Percentiles rank a stretch among this genome's conserved stretches.
These are phyloP conservation scores for Cladosporium oxysporum DNA, from an alignment of 2,329 filamentous ascomycete species.

Conservation along the genomic window DNA sequence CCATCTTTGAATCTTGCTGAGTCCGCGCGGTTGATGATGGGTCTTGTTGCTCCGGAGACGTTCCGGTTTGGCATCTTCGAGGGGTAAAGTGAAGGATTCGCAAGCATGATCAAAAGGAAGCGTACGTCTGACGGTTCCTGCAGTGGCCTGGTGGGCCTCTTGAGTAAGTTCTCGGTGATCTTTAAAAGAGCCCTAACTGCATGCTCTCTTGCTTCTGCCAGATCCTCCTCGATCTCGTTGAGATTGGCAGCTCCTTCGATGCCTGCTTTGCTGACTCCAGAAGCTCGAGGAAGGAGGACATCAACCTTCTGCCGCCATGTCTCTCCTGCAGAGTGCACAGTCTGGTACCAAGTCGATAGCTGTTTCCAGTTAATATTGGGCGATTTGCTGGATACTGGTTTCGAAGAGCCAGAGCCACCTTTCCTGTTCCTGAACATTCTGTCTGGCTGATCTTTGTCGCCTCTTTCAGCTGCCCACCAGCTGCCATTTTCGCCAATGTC, in stretches of 20 bases:
- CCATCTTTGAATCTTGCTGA: constrained; percentile 1
- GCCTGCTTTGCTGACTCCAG: constrained; percentile 35
- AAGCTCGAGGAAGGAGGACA: constrained; percentile 27
- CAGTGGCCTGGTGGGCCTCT: constrained; percentile 72
- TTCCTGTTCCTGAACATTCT: constrained; percentile 33
- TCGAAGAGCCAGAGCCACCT: constrained; percentile 31
- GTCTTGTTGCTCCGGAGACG: background rate
- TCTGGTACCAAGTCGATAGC: constrained; percentile 72
- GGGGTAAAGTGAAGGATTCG: constrained; percentile 74
- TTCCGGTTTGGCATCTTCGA: constrained; percentile 19
- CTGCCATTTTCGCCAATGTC: constrained; percentile 78
- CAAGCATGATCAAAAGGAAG: constrained; percentile 75
- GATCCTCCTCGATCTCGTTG: constrained; percentile 52
- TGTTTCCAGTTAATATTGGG: constrained; percentile 75
- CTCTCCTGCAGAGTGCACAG: constrained; percentile 66
- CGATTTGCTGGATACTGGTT: constrained; percentile 58
- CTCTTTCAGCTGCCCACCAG: constrained; percentile 71
- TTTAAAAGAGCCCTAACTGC: constrained; percentile 71
- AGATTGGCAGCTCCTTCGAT: constrained; percentile 49
- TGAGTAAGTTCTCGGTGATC: constrained; percentile 75
- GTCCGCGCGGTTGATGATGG: constrained; percentile 6
- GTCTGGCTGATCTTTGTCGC: constrained; percentile 32
- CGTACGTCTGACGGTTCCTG: constrained; percentile 69
- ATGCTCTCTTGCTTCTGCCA: constrained; percentile 67
- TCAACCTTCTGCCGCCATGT: constrained; percentile 65